A percentile compares a stretch with the other conserved stretches of the same genome.
Evolutionary conservation across 257 asterid genomes (phyloP).

Genomic region (Vinca minor): DNA sequence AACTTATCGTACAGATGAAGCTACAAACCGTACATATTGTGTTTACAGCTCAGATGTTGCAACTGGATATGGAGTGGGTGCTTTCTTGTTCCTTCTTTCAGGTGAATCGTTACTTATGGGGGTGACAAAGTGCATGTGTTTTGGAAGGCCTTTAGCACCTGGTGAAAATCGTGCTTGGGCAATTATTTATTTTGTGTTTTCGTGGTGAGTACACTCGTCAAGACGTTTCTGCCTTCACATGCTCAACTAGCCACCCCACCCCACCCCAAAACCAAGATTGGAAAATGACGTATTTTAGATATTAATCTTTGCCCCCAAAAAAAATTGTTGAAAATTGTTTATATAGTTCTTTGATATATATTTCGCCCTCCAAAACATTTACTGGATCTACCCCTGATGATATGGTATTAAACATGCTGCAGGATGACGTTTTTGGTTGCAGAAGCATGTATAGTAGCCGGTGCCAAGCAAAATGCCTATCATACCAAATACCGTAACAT

Average conservation of each 20-base stretch:
- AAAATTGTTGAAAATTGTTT: no score
- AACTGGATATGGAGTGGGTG: constrained; percentile 91
- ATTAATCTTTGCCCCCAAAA: no score
- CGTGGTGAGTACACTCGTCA: constrained; percentile 44
- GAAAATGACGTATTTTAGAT: no score
- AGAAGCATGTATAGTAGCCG: constrained; percentile 70
- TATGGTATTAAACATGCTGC: constrained; percentile 5
- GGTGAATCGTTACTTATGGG: constrained; percentile 87
- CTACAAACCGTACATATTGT: constrained; percentile 70
- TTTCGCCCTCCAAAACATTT: no score
- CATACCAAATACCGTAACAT: constrained; percentile 69
- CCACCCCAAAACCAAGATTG: no score
- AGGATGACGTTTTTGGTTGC: constrained; percentile 76
- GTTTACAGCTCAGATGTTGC: constrained; percentile 82
- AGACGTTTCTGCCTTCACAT: background rate
- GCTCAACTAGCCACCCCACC: no score
- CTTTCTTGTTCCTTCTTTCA: constrained; percentile 81
- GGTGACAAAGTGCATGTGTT: constrained; percentile 90
- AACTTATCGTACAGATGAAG: constrained; percentile 32
- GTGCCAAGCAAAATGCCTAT: constrained; percentile 63
- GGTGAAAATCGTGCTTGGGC: constrained; percentile 92
- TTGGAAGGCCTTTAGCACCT: constrained; percentile 75
- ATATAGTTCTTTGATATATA: no score
- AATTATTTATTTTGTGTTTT: constrained; percentile 62
- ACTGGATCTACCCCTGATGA: no score